Percentiles rank a stretch among this genome's conserved stretches.
These are phyloP conservation scores for Aspergillus aculeatinus DNA, from an alignment of 2,329 filamentous ascomycete genomes.

Conservation along the genomic window DNA sequence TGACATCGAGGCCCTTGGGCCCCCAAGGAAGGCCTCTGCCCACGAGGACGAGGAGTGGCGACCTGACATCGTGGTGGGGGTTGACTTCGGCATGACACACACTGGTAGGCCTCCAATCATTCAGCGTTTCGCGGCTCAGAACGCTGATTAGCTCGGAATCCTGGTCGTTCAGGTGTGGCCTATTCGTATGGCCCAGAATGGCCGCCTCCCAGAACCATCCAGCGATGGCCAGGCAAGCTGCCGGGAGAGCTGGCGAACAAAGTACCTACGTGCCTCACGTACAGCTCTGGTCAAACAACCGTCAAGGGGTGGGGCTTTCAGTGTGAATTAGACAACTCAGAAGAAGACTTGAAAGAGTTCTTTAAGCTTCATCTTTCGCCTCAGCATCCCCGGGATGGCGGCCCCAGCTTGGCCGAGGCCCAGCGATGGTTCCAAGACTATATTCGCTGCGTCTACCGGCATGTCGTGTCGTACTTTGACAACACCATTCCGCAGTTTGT, in stretches of 20 bases:
- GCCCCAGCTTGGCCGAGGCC: constrained; percentile 25
- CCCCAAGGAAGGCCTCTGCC: background rate
- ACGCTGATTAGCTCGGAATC: too few relatives aligned
- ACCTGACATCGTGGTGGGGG: constrained; percentile 28
- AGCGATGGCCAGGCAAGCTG: too few relatives aligned
- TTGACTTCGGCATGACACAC: constrained; percentile 34
- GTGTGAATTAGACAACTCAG: too few relatives aligned
- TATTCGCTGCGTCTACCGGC: constrained; percentile 34
- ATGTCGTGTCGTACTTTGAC: constrained; percentile 30
- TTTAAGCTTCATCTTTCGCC: too few relatives aligned
- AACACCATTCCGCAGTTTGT: constrained; percentile 18
- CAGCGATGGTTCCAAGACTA: constrained; percentile 35
- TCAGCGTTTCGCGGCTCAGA: background rate
- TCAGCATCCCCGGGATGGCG: constrained; percentile 26
- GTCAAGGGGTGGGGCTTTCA: too few relatives aligned
- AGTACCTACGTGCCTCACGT: too few relatives aligned
- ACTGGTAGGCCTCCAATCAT: constrained; percentile 19
- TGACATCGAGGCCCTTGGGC: constrained; percentile 3
- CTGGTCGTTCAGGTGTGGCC: too few relatives aligned
- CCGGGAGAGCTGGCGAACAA: too few relatives aligned
- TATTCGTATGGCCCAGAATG: too few relatives aligned
- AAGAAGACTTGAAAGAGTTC: too few relatives aligned
- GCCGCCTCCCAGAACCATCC: too few relatives aligned
- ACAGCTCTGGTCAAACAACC: too few relatives aligned
- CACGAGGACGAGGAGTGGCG: constrained; percentile 15